A percentile compares a stretch with the other conserved stretches of the same genome.
phyloP scores from a whole-genome alignment of 352 stramenopile genomes.

The Globisporangium camurandrum region DNA sequence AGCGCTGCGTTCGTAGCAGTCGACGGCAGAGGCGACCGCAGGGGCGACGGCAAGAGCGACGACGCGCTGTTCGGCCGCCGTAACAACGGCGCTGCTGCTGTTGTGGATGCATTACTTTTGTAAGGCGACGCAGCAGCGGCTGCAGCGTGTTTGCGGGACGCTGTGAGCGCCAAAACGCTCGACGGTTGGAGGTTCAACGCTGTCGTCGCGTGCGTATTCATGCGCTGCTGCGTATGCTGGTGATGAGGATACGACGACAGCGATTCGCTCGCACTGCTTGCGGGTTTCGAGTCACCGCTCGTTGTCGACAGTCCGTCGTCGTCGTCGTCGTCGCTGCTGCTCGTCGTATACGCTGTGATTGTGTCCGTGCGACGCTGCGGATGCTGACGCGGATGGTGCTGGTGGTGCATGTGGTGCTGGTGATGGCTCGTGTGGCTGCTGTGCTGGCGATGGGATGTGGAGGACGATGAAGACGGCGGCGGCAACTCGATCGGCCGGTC shows the following conservation, averaged over 20 bases:
- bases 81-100: slow-evolving; percentile 1
- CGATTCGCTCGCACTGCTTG: too few species aligned
- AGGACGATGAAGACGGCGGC: too few species aligned
- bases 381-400: slow-evolving; percentile 3
- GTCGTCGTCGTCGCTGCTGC: slow-evolving; percentile 10
- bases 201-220: too few species aligned
- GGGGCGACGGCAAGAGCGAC: too few species aligned
- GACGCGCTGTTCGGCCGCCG: too few species aligned
- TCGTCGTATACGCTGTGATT: slow-evolving; percentile 6
- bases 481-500: slow-evolving; percentile 6
- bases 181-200: slow-evolving; percentile 10
- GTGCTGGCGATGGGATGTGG: background rate
- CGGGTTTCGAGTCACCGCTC: too few species aligned
- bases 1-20: background rate
- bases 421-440: slow-evolving; percentile 3
- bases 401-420: slow-evolving; percentile 2
- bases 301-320: too few species aligned
- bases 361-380: background rate
- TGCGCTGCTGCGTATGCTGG: too few species aligned
- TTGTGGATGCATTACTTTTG: too few species aligned
- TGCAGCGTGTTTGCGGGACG: slow-evolving; percentile 6
- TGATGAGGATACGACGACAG: too few species aligned
- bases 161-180: slow-evolving; percentile 10
- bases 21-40: too few species aligned
- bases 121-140: background rate